Evolutionary conservation across 176 grass and related monocot species (phyloP), one percentile per base, ranked within the genome.

Genomic region (Saccharum spontaneum): DNA sequence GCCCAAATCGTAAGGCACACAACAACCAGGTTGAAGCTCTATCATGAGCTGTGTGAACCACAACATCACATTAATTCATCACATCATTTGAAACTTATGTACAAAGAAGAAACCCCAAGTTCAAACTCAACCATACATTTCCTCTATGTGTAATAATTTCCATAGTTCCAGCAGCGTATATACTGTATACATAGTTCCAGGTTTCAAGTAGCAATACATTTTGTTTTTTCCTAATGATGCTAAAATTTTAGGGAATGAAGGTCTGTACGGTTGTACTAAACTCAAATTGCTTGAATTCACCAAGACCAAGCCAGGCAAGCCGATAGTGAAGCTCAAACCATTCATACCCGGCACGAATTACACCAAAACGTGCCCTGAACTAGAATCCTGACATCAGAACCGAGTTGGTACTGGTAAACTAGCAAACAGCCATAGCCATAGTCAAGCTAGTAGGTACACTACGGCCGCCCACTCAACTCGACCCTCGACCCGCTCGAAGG

Each of bases 401-500:
- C 33, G 11, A 69, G 64, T 14, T 17, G 28, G 52, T 22, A 57
- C 9, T 3, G 45, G 5, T 23, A 8, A 31, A 45, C 44, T 63
- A 10, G 13, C 30, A 50, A 84, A 24, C 52, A 57, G 17, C 52
- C 50, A 18, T 55, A 55, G 52, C 16, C 52, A 49, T 16, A 49
- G 46, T 49, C 14, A 15, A 52, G 49, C 49, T 52, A 52, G 49
- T 17, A 59, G 55, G 1, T 10, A 0, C 37, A 23, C 71, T 49
- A 67, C 2, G 1, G 52, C 83, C 24, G 11, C 66, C 73, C 18
- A n/a, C 34, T 77, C 50, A 38, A 61, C 52, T 71, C 60, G 9
- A 88, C 82, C 81, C 81, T 68, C 78, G 38, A 67, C 61, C 79
- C 39, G 66, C 65, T 71, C 70, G 11, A 82, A 41, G 22, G 33